A percentile compares a stretch with the other conserved stretches of the same genome.
Conservation (phyloP, 371 early-diverging fungal genomes). For the Blyttiomyces sp. region DNA sequence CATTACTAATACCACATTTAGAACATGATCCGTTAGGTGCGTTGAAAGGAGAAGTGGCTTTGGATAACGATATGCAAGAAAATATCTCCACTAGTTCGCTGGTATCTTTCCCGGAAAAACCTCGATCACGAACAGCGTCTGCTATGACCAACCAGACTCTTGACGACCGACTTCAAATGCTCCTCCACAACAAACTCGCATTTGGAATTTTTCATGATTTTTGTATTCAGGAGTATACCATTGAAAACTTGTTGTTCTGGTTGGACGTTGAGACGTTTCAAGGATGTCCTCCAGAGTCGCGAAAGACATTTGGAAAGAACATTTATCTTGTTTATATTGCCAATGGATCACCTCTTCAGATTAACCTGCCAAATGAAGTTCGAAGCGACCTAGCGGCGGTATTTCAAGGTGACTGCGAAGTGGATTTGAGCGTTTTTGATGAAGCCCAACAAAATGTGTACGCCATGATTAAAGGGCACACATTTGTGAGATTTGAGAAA, state of each 20-base stretch:
- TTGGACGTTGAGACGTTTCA: slow-evolving; percentile 54
- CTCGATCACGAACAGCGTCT: neutral
- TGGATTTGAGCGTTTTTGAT: slow-evolving; percentile 55
- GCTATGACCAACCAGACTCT: slow-evolving; percentile 4
- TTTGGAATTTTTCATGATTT: slow-evolving; percentile 51
- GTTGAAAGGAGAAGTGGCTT: no score
- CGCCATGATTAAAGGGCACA: slow-evolving; percentile 52
- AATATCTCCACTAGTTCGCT: neutral
- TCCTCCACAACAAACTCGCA: slow-evolving; percentile 47
- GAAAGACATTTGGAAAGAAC: slow-evolving; percentile 37
- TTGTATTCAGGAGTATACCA: slow-evolving; percentile 50
- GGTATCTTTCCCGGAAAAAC: slow-evolving; percentile 1
- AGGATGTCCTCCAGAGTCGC: slow-evolving; percentile 7
- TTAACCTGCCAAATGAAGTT: slow-evolving; percentile 56
- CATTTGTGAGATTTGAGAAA: slow-evolving; percentile 53
- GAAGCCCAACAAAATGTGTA: slow-evolving; percentile 59
- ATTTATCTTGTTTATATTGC: slow-evolving; percentile 55
- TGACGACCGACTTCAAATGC: slow-evolving; percentile 42
- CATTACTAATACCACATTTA: no score
- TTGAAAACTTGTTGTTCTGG: slow-evolving; percentile 57
- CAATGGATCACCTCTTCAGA: slow-evolving; percentile 45
- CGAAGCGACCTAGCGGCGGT: slow-evolving; percentile 36
- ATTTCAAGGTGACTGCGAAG: slow-evolving; percentile 13
- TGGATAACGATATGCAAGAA: no score
- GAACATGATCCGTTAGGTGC: no score